These are phyloP conservation scores for Sclerotinia sclerotiorum DNA, from an alignment of 2,329 filamentous ascomycete genomes.

Conservation along the genomic window DNA sequence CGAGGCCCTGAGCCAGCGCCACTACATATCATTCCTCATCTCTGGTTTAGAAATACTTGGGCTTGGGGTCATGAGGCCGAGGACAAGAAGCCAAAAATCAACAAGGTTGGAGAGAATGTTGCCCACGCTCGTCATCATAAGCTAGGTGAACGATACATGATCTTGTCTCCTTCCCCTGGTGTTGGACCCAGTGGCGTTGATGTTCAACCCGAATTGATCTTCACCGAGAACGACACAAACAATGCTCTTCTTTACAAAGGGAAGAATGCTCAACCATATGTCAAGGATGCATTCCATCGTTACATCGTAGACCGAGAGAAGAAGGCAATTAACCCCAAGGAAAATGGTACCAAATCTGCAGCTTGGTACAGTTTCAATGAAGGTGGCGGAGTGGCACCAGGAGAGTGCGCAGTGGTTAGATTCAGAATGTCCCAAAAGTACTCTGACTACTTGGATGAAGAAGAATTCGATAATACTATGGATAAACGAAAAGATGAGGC, in stretches of 20 bases:
- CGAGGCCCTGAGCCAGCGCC: constrained; percentile 86
- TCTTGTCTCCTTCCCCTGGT: constrained; percentile 87
- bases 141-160: constrained; percentile 78
- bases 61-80: constrained; percentile 80
- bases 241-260: constrained; percentile 72
- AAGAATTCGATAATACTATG: constrained; percentile 86
- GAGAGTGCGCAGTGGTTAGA: constrained; percentile 92
- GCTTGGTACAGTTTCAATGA: constrained; percentile 94
- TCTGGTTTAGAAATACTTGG: constrained; percentile 99
- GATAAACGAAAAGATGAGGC: constrained; percentile 85
- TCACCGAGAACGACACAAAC: constrained; percentile 96
- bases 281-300: constrained; percentile 94
- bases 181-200: constrained; percentile 76
- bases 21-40: constrained; percentile 88
- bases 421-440: constrained; percentile 80
- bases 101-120: constrained; percentile 62
- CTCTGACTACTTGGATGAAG: constrained; percentile 83
- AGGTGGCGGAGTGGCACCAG: constrained; percentile 79
- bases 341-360: constrained; percentile 81
- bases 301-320: constrained; percentile 82
- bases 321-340: constrained; percentile 75
- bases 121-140: constrained; percentile 76
- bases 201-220: constrained; percentile 80
- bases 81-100: constrained; percentile 78
- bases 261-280: constrained; percentile 77